A percentile compares a stretch with the other conserved stretches of the same genome.
Evolutionary conservation across 345 rosid genomes (phyloP).

Genomic region (Salix viminalis): DNA sequence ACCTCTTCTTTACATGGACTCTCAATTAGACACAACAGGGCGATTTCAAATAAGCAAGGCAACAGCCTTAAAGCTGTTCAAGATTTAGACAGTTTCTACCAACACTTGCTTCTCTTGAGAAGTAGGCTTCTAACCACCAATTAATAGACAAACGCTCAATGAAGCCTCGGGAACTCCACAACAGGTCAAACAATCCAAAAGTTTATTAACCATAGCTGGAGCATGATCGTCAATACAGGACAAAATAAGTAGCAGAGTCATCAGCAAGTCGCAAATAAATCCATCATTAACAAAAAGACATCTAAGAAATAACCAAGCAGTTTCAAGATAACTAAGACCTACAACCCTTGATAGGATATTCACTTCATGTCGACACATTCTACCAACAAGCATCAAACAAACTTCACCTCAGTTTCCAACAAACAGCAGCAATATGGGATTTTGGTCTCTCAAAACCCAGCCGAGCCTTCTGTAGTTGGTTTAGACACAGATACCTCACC

Average conservation of each 20-base stretch:
- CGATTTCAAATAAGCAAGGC: not conserved
- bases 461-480: not conserved
- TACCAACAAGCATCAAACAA: constrained; percentile 9
- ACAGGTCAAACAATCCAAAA: not conserved
- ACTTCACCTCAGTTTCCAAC: constrained; percentile 3
- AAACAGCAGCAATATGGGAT: not conserved
- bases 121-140: not conserved
- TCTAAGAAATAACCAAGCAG: not conserved
- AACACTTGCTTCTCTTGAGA: not conserved
- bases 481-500: not conserved
- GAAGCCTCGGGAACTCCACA: not conserved
- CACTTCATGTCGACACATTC: constrained; percentile 19
- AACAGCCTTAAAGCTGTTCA: not conserved
- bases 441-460: not conserved
- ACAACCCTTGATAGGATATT: not conserved
- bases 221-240: not conserved
- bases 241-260: not conserved
- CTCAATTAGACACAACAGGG: not conserved
- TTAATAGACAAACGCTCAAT: not conserved
- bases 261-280: not conserved
- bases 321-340: not conserved
- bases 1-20: not conserved
- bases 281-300: not conserved
- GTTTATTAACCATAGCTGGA: not conserved
- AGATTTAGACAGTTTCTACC: not conserved